Base-by-base conservation (phyloP, 306 rosid genomes). In the Coriaria nepalensis region DNA sequence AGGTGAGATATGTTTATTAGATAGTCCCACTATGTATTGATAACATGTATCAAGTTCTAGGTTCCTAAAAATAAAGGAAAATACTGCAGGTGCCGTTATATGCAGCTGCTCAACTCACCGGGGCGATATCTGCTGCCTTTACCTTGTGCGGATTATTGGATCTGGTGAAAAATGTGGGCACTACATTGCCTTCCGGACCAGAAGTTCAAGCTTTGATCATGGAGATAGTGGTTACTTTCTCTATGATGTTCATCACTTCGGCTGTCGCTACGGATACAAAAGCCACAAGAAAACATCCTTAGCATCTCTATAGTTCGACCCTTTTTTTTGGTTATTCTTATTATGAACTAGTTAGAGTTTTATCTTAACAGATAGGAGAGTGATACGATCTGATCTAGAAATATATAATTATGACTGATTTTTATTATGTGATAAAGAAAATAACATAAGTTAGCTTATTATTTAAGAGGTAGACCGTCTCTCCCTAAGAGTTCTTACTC, bases 241-340 rank as follows among this genome's bases (percentile, higher is more conserved):
- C 79, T 33, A 78, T 87, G 94, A 71, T 80, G 70, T 78, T 87
- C 55, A 49, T 78, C 52, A 63, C 93, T 45, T 69, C 80, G 0
- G 96, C 96, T 0, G 88, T 83, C 1, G 73, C 93, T n/a, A 80
- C 87, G 15, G 94, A 83, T 11, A 45, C 86, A 2, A 78, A 74
- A 68, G 93, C 94, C 7, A 94, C 80, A 81, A 6, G 29, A 20
- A 20, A 20, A 20, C 29, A 20, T 20, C 29, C 29, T 20, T 20
- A 20, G 29, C 29, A 20, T 20, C 29, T 20, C 29, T 20, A 20
- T 3, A 20, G 29, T 20, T 20, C n/a, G n/a, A n/a, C 29, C 29
- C 29, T 20, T 20, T 20, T 20, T 20, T 20, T 20, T 20, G 29
- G 29, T 3, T 20, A 20, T 20, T 20, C 29, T 20, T 20, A 20